Conservation (phyloP, 441 rosid species). For the Heliophila coronopifolia region DNA sequence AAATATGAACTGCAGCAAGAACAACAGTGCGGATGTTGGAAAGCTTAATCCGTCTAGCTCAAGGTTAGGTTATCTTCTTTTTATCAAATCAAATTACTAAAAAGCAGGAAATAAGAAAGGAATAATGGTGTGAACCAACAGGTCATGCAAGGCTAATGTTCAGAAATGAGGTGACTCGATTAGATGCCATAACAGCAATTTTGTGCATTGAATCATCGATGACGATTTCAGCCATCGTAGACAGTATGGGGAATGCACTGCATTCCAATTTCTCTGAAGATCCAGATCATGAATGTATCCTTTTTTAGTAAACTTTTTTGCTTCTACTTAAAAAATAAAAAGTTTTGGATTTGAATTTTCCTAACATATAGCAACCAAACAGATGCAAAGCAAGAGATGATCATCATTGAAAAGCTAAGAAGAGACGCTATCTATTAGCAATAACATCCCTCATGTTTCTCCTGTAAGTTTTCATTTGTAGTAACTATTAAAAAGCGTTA, state of each 20-base stretch:
- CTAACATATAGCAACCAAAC: slow-evolving; percentile 33
- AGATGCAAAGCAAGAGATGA: slow-evolving; percentile 74
- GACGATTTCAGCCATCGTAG: slow-evolving; percentile 92
- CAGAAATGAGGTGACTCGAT: slow-evolving; percentile 75
- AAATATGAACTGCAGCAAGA: slow-evolving; percentile 55
- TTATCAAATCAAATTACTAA: background rate
- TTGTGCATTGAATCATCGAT: slow-evolving; percentile 86
- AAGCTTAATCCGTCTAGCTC: slow-evolving; percentile 92
- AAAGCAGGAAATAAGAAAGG: background rate
- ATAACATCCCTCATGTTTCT: no score
- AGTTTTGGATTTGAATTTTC: background rate
- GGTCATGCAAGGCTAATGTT: slow-evolving; percentile 97
- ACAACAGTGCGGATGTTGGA: slow-evolving; percentile 96
- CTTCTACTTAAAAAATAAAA: no score
- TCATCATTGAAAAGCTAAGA: slow-evolving; percentile 68
- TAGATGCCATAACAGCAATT: slow-evolving; percentile 89
- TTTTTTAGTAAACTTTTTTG: slow-evolving; percentile 9
- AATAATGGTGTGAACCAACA: slow-evolving; percentile 25
- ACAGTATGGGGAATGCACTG: slow-evolving; percentile 72
- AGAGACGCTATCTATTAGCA: slow-evolving; percentile 31
- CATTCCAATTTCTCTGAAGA: slow-evolving; percentile 84
- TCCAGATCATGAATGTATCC: slow-evolving; percentile 92
- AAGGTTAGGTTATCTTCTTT: slow-evolving; percentile 47
- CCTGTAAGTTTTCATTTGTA: no score
- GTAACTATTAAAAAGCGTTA: no score